These are phyloP conservation scores for Physcomitrium patens DNA, from an alignment of 225 moss, liverwort and hornwort genomes.

Conservation along the genomic window DNA sequence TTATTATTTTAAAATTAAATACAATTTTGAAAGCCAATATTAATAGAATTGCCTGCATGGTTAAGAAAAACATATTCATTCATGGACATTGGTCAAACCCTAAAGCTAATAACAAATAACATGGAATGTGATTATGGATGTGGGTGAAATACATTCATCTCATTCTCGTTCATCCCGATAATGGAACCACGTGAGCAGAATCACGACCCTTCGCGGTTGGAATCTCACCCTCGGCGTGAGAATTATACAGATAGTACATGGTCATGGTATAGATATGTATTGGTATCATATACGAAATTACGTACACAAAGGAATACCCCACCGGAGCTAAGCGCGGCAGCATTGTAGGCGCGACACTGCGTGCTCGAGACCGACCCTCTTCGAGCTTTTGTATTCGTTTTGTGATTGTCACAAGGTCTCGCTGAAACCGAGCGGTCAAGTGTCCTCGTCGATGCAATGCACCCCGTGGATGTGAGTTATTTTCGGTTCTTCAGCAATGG, in stretches of 20 bases:
- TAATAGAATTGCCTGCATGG: too few relatives aligned
- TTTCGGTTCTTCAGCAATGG: neutral
- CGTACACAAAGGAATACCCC: neutral
- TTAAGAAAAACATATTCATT: too few relatives aligned
- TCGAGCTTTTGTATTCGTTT: neutral
- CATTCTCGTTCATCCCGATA: too few relatives aligned
- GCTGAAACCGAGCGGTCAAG: neutral
- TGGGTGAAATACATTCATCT: too few relatives aligned
- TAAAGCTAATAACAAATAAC: too few relatives aligned
- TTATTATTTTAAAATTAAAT: too few relatives aligned
- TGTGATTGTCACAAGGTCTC: neutral
- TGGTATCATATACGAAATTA: neutral
- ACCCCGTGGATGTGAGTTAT: neutral
- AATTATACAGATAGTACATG: neutral
- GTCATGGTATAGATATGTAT: neutral
- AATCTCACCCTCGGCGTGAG: neutral
- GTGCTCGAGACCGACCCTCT: neutral
- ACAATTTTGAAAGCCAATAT: too few relatives aligned
- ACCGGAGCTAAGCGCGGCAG: neutral
- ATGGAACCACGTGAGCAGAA: neutral
- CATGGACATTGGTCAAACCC: too few relatives aligned
- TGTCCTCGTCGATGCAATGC: neutral
- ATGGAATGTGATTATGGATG: too few relatives aligned
- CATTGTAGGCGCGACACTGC: neutral
- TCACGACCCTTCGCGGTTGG: neutral